Percentiles rank a stretch among this genome's conserved stretches.
phyloP scores from a whole-genome alignment of 352 stramenopile species.

The Phytophthora citrophthora region DNA sequence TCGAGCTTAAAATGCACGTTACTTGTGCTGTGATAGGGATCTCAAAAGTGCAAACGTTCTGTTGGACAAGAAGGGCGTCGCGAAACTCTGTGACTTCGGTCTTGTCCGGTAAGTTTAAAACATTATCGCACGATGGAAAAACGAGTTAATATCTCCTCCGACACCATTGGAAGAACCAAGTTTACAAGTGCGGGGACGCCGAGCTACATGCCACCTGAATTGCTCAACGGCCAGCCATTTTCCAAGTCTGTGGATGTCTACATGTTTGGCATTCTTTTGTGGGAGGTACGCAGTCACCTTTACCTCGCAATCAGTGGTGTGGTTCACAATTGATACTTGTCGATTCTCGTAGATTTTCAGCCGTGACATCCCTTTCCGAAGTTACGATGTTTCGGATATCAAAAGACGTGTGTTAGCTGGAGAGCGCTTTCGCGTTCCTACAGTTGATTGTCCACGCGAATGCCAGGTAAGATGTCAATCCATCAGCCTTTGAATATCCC shows the following conservation, averaged over 20 bases:
- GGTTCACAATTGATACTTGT: too few relatives aligned
- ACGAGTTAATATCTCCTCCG: background rate
- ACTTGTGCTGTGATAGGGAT: conserved; percentile 50
- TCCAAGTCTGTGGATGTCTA: conserved; percentile 93
- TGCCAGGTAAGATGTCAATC: conserved; percentile 44
- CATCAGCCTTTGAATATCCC: too few relatives aligned
- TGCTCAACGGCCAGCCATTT: conserved; percentile 83
- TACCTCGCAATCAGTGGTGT: too few relatives aligned
- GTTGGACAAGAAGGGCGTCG: conserved; percentile 61
- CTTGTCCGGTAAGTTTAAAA: conserved; percentile 57
- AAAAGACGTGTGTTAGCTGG: conserved; percentile 69
- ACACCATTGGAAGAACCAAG: conserved; percentile 58
- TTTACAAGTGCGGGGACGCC: conserved; percentile 88
- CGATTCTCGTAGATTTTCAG: conserved; percentile 65
- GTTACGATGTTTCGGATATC: conserved; percentile 79
- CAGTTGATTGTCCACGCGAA: conserved; percentile 63
- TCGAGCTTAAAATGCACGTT: background rate
- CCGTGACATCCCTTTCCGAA: conserved; percentile 78
- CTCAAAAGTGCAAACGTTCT: conserved; percentile 93
- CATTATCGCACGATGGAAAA: background rate
- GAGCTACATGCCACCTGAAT: conserved; percentile 89
- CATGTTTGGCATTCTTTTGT: conserved; percentile 93
- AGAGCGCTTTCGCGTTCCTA: conserved; percentile 79
- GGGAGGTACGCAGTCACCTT: conserved; percentile 57
- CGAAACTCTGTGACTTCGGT: conserved; percentile 95